Evolutionary conservation across 169 alveolate genomes (phyloP).

Genomic region (Perkinsus marinus): DNA sequence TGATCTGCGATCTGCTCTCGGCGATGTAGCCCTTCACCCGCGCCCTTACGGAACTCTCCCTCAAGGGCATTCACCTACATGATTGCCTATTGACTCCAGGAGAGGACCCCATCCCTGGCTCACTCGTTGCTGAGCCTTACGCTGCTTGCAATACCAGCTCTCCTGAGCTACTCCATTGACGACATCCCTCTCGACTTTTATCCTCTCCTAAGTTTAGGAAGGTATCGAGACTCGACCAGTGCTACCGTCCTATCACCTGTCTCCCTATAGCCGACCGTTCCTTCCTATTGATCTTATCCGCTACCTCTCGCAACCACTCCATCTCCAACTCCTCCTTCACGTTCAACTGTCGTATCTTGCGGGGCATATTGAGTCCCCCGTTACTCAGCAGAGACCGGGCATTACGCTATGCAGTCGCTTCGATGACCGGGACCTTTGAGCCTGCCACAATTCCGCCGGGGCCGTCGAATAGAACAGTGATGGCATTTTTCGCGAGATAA

Average conservation of each 20-base stretch:
- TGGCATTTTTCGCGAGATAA: background rate
- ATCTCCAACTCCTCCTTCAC: background rate
- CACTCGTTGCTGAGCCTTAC: background rate
- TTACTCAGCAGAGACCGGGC: background rate
- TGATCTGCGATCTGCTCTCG: background rate
- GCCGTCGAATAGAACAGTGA: background rate
- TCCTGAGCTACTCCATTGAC: background rate
- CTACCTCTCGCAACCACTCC: background rate
- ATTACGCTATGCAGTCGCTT: background rate
- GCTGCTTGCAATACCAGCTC: background rate
- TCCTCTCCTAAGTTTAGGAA: background rate
- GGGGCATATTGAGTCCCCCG: background rate
- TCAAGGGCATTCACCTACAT: background rate
- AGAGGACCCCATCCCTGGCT: background rate
- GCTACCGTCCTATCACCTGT: background rate
- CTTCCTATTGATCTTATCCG: background rate
- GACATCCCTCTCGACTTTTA: background rate
- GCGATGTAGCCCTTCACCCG: background rate
- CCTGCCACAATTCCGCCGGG: background rate
- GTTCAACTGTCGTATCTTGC: background rate
- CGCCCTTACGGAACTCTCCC: background rate
- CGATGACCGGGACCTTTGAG: background rate
- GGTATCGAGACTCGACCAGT: background rate
- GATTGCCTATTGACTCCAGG: background rate
- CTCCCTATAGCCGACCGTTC: background rate